These are phyloP conservation scores for Microcyclospora tardicrescens DNA, from an alignment of 2,329 filamentous ascomycete genomes.

Conservation along the genomic window DNA sequence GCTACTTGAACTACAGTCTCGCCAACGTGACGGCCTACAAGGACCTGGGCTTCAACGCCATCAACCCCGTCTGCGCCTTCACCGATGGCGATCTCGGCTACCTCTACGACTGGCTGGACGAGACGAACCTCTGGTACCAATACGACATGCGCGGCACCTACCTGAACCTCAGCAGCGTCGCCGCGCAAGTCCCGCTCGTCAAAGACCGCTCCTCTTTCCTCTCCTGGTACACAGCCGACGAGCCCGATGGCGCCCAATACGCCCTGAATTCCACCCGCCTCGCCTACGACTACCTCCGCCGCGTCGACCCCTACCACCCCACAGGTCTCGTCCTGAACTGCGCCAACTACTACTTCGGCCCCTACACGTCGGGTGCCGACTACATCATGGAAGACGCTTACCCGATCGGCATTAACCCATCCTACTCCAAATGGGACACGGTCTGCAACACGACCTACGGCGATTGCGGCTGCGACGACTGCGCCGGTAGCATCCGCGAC, in stretches of 20 bases:
- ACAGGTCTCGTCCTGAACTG: conserved; percentile 49
- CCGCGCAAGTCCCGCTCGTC: conserved; percentile 25
- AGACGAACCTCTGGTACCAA: conserved; percentile 31
- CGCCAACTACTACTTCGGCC: conserved; percentile 46
- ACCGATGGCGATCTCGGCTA: conserved; percentile 26
- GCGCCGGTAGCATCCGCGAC: conserved; percentile 40
- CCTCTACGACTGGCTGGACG: conserved; percentile 33
- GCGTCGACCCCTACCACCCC: conserved; percentile 48
- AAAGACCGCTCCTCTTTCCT: conserved; percentile 26
- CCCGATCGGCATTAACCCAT: conserved; percentile 45
- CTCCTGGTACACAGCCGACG: conserved; percentile 39
- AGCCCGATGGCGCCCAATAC: conserved; percentile 45
- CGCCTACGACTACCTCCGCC: conserved; percentile 34
- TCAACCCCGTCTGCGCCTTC: conserved; percentile 32
- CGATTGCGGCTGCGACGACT: conserved; percentile 52
- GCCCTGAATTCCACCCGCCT: conserved; percentile 36
- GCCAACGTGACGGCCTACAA: conserved; percentile 28
- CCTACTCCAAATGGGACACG: conserved; percentile 43
- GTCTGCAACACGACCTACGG: conserved; percentile 46
- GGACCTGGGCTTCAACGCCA: conserved; percentile 35
- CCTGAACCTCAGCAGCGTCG: conserved; percentile 26
- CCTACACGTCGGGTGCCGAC: conserved; percentile 43
- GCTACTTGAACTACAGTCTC: conserved; percentile 20
- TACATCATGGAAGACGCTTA: conserved; percentile 50
- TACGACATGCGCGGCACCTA: conserved; percentile 35